Base-by-base conservation (phyloP, 2,329 filamentous ascomycete genomes). In the Colletotrichum orchidophilum region DNA sequence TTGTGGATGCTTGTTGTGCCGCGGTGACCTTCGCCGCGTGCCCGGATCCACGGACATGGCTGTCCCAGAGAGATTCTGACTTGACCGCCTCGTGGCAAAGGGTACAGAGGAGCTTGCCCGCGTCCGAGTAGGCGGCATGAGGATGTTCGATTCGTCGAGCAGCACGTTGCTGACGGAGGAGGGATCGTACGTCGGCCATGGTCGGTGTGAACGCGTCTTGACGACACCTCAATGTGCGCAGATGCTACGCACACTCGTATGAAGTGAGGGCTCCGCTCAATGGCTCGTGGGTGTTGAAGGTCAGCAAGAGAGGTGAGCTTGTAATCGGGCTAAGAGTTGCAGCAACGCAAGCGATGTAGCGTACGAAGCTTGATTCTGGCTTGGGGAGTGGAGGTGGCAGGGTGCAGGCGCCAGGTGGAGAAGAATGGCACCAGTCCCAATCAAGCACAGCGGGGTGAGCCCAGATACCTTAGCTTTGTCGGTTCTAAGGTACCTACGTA, bases 121-220 rank as follows among this genome's bases (percentile, higher is more conserved):
- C 85, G 73, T 90, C 87, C 5, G 91, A 90, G 82, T 94, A 94
- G 64, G 87, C 84, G 52, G 92, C 91, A 75, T 92, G 85, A 4
- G 92, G 89, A 76, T 94, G 91, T 62, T 91, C 87, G 76, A 95
- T 91, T 74, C 92, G 90, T 68, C 94, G 91, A 73, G 92, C 88
- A 66, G 91, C 90, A 74, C 94, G 91, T 81, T 96, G 93, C 77
- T 91, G 92, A 75, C 93, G 93, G 69, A 97, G 87, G 59, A 97
- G 88, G 42, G 93, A 89, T 76, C 94, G 92, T 29, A 94, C 92
- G 81, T 97, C 94, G 75, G 93, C 87, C 93, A 96, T 96, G 74
- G 55, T 71, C 53, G 59, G 42, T 54, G 31, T 8, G 53, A 33
- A 63, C 63, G 63, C 27, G 57, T 63, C 42, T 66, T 63, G 15